Percentiles rank a stretch among this genome's conserved stretches.
Conservation (phyloP, 345 rosid genomes). For the Gossypium raimondii region DNA sequence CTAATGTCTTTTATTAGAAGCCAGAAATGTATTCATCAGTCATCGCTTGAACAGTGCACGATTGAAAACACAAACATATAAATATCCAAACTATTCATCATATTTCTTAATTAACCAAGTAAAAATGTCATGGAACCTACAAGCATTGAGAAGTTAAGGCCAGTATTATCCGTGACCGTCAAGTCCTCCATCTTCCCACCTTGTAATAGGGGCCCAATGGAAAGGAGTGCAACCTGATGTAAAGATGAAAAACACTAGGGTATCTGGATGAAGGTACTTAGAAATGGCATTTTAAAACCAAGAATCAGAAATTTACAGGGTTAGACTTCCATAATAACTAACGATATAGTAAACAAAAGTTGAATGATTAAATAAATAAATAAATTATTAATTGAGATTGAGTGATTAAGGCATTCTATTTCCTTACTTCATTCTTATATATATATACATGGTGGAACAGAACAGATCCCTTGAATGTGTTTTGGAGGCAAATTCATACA, state of each 20-base stretch:
- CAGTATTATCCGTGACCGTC: conserved; percentile 77
- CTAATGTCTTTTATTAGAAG: conserved; percentile 6
- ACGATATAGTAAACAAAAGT: too few species aligned
- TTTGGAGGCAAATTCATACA: too few species aligned
- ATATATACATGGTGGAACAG: too few species aligned
- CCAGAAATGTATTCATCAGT: conserved; percentile 13
- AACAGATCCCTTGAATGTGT: too few species aligned
- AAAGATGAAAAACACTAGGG: conserved; percentile 8
- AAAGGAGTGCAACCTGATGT: conserved; percentile 91
- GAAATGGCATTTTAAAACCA: background rate
- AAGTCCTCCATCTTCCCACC: too few species aligned
- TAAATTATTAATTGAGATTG: too few species aligned
- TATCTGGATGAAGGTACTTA: background rate
- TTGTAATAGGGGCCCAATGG: conserved; percentile 89
- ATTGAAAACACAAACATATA: conserved; percentile 2
- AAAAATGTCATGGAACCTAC: conserved; percentile 58
- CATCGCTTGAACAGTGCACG: background rate
- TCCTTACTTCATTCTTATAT: too few species aligned
- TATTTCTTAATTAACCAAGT: conserved; percentile 16
- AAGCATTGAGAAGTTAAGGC: conserved; percentile 94
- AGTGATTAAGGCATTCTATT: too few species aligned
- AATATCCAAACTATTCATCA: conserved; percentile 9
- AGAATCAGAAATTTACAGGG: conserved; percentile 25
- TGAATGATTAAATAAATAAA: too few species aligned
- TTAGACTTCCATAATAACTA: too few species aligned